These are phyloP conservation scores for Astragalus glycyphyllos DNA, from an alignment of 306 rosid species.

Conservation along the genomic window DNA sequence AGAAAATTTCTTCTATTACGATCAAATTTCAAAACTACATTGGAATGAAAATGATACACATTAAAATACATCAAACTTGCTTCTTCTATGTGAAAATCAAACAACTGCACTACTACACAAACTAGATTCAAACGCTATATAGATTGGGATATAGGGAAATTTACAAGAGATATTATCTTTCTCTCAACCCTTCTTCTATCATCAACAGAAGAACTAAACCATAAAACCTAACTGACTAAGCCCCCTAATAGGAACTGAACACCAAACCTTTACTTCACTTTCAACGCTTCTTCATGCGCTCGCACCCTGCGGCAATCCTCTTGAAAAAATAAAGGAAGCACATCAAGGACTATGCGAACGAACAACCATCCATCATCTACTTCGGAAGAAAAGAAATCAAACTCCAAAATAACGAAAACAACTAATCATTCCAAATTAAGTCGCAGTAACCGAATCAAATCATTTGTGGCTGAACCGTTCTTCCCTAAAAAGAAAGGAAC, in stretches of 20 bases:
- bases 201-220: slow-evolving; percentile 36
- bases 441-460: slow-evolving; percentile 61
- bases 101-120: slow-evolving; percentile 11
- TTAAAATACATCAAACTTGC: slow-evolving; percentile 10
- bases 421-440: slow-evolving; percentile 56
- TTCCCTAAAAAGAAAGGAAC: slow-evolving; percentile 63
- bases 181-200: slow-evolving; percentile 17
- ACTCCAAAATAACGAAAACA: slow-evolving; percentile 26
- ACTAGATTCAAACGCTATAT: slow-evolving; percentile 22
- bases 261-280: slow-evolving; percentile 20
- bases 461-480: slow-evolving; percentile 60
- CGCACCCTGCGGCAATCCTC: slow-evolving; percentile 61
- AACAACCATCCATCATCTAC: slow-evolving; percentile 27
- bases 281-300: slow-evolving; percentile 33
- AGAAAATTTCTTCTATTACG: slow-evolving; percentile 30
- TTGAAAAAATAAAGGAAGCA: slow-evolving; percentile 83
- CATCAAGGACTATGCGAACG: slow-evolving; percentile 50
- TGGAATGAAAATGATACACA: background rate
- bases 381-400: slow-evolving; percentile 9
- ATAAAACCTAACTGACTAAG: slow-evolving; percentile 35
- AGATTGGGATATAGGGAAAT: slow-evolving; percentile 9
- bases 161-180: slow-evolving; percentile 25
- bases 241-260: slow-evolving; percentile 2
- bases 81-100: slow-evolving; percentile 26
- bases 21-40: slow-evolving; percentile 32